Conservation (phyloP, 768 basidiomycete species). For the Boletus sp. region DNA sequence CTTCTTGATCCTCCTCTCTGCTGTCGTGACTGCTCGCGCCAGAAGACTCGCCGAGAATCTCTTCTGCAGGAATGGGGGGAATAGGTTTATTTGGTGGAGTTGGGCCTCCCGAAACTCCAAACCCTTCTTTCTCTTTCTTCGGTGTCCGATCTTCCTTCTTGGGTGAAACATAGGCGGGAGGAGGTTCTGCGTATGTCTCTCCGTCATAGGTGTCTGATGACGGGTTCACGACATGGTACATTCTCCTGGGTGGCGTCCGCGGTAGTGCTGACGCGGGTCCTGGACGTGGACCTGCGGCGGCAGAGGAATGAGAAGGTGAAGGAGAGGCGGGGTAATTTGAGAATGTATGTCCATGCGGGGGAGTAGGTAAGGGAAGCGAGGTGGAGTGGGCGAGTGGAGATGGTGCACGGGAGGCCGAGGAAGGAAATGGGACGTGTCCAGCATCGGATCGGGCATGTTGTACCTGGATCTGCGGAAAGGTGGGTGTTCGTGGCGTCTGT, state of each 20-base stretch:
- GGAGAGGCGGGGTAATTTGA: constrained; percentile 11
- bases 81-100: constrained; percentile 18
- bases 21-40: background rate
- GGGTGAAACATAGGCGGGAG: constrained; percentile 45
- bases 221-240: constrained; percentile 44
- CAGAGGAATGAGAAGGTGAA: constrained; percentile 8
- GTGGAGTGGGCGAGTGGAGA: constrained; percentile 27
- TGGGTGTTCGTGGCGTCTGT: constrained; percentile 16
- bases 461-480: constrained; percentile 27
- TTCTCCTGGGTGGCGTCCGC: constrained; percentile 38
- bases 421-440: constrained; percentile 6
- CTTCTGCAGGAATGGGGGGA: constrained; percentile 14
- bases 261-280: constrained; percentile 17
- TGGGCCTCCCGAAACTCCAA: background rate
- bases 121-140: constrained; percentile 21
- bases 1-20: background rate
- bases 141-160: constrained; percentile 1
- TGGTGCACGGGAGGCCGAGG: constrained; percentile 11
- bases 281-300: background rate
- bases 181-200: constrained; percentile 37
- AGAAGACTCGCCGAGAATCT: constrained; percentile 8
- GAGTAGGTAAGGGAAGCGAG: constrained; percentile 20
- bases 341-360: constrained; percentile 4
- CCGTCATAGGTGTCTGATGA: constrained; percentile 25
- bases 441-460: constrained; percentile 21